phyloP scores from a whole-genome alignment of 495 filamentous ascomycete genomes.

The Penicillium subrubescens region DNA sequence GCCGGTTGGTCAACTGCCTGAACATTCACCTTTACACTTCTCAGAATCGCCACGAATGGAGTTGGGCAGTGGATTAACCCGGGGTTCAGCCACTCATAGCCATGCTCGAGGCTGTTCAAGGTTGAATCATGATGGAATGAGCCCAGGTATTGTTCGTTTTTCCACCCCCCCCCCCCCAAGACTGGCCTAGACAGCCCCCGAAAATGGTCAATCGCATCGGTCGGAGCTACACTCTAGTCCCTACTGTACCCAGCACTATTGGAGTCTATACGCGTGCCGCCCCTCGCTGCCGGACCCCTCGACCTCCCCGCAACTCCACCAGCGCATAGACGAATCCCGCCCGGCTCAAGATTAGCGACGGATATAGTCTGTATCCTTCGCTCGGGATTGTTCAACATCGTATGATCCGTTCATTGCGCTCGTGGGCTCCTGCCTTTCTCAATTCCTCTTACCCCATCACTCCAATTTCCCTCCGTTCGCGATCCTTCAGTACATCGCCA shows the following conservation, averaged over 20 bases:
- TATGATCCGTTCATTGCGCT: conserved; percentile 7
- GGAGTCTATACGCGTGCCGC: conserved; percentile 14
- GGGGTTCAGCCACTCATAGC: not conserved
- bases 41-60: not conserved
- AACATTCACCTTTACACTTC: not conserved
- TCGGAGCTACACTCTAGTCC: too few species aligned
- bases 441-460: not conserved
- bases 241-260: too few species aligned
- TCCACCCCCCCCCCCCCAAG: not conserved
- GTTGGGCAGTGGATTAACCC: not conserved
- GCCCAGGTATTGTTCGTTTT: not conserved
- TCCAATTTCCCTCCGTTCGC: not conserved
- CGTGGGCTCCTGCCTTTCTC: not conserved
- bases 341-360: conserved; percentile 13
- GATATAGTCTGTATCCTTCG: conserved; percentile 25
- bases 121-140: not conserved
- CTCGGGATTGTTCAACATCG: conserved; percentile 16
- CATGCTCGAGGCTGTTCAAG: not conserved
- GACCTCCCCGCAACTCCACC: conserved; percentile 9
- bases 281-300: conserved; percentile 17
- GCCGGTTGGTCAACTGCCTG: conserved; percentile 4
- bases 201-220: not conserved
- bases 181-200: not conserved
- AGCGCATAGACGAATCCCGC: not conserved
- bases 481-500: conserved; percentile 22